Evolutionary conservation across 805 yeast species (phyloP), one percentile per base, ranked within the genome.

Genomic region (Nakazawaea wickerhamii): DNA sequence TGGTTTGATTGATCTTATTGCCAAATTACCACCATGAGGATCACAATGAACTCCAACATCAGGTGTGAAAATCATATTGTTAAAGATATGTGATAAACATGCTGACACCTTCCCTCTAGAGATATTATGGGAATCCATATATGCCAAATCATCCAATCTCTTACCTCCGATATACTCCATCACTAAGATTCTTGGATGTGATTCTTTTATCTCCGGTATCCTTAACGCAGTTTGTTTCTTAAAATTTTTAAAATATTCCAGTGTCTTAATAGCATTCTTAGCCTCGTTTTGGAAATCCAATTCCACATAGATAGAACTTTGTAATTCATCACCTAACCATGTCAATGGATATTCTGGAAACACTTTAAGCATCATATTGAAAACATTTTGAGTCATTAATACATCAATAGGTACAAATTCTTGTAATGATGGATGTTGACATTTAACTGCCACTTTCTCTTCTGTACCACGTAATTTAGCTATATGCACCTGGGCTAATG

Each of bases 21-120:
- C 96, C 46, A 93, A 67, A 55, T 93, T 93, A 0, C 99, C 99
- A 9, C 95, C 96, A 59, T 93, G 99, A 1, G 99, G 99, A 59
- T 93, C 99, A 65, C 99, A 93, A 59, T 93, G 99, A 33, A 93
- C 75, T 1, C 91, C 87, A 18, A 88, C 95, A 21, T 79, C 81
- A 0, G 96, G 95, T 2, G 95, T 83, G 66, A 93, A 93, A 31
- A 93, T 88, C 99, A 93, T 93, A 55, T 79, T 81, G 65, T 91
- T 87, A 68, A 93, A 93, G 22, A 88, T 81, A 53, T 91, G 96
- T 0, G 96, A 79, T 30, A 93, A 68, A 58, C 97, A 91, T 5
- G 81, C 65, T 2, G 95, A 81, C 7, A 93, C 95, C 48, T 85
- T 84, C 1, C 82, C 75, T 19, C 95, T 67, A 17, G 85, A 77